Conservation (phyloP, 148 eudicot species). For the Vaccinium vitisidaea region DNA sequence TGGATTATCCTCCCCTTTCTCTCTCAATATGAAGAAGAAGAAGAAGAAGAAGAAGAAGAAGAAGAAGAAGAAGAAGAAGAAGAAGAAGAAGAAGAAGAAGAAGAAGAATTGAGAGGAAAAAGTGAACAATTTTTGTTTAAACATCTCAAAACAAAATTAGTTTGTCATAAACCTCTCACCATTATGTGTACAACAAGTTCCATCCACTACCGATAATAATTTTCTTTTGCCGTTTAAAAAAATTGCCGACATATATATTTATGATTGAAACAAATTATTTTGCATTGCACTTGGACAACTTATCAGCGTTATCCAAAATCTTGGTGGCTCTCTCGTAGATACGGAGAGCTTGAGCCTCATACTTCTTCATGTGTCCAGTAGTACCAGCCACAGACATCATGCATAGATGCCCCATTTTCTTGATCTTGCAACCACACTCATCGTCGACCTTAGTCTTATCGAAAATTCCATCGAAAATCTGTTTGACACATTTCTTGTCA, state of each 20-base stretch:
- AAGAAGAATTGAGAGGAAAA: no score
- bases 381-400: not conserved
- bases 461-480: not conserved
- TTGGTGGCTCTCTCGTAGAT: not conserved
- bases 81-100: no score
- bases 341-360: not conserved
- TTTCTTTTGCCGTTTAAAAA: not conserved
- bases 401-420: not conserved
- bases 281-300: not conserved
- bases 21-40: no score
- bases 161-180: not conserved
- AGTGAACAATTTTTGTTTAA: not conserved
- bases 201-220: no score
- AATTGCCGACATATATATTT: not conserved
- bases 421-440: not conserved
- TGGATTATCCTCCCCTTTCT: no score
- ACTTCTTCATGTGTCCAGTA: not conserved
- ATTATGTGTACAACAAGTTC: not conserved
- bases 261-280: not conserved
- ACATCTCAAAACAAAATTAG: not conserved
- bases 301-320: not conserved
- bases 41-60: no score
- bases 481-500: not conserved
- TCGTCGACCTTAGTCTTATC: not conserved
- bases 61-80: no score